Evolutionary conservation across 768 basidiomycete genomes (phyloP), one percentile per base, ranked within the genome.

Genomic region (Infundibulicybe gibba): DNA sequence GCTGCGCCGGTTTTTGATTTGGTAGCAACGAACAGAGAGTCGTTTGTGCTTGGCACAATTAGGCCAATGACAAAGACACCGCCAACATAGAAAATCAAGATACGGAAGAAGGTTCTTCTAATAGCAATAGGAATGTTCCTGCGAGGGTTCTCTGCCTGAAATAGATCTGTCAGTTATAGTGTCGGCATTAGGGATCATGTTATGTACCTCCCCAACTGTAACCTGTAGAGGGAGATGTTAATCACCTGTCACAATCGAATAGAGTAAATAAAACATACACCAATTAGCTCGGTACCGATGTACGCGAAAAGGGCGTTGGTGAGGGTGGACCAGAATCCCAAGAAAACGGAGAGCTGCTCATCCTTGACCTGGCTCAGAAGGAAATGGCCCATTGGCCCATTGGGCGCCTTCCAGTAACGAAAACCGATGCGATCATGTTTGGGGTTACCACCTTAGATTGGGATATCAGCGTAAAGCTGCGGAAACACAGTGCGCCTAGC

Each of bases 41-140:
- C 60, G 56, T 87, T 80, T 54, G 77, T 69, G 41, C 73, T 80
- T 2, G 84, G 83, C 30, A 90, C 79, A 32, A 86, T 69, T 71
- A 90, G 73, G 40, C 83, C 83, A 32, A 82, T 77, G 49, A 85
- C 70, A 49, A 86, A 64, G 46, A 84, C 67, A 35, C 80, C 81
- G 17, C 80, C 62, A 34, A 86, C 62, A 55, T 72, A 71, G 52
- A 70, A 69, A n/a, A 68, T 13, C 12, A 70, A 50, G 14, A 70
- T 64, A 16, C 69, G 52, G 25, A 59, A 51, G 49, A 71, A 72
- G 1, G 88, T 83, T 14, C 77, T 70, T 43, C 75, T 75, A 45
- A 85, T 74, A 13, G 85, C 84, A 54, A 71, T 78, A 34, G 81
- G 74, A 50, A 90, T 84, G 49, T 83, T 79, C 42, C 72, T 75